Evolutionary conservation across 2,329 filamentous ascomycete genomes (phyloP), one percentile per base, ranked within the genome.

Genomic region (Calonectria hongkongensis): DNA sequence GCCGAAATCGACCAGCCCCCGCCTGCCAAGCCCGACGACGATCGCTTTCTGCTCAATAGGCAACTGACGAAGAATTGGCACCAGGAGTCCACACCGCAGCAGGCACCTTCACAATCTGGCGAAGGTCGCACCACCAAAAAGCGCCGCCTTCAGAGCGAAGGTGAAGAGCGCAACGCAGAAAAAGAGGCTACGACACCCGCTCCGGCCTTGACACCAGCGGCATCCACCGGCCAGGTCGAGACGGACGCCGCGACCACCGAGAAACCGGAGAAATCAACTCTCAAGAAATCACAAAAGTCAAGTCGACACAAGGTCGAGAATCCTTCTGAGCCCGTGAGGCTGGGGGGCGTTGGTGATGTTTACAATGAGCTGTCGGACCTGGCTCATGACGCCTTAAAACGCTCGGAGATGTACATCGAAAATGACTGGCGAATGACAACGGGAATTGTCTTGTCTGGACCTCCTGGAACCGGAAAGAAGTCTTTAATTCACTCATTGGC

Each of bases 381-480:
- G 18, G 73, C 71, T 0, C 62, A 72, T 1, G 56, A 36, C 5
- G 18, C 77, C 0, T 64, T 84, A 16, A 79, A 76, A 65, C 63
- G 63, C 15, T 76, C 79, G 2, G 75, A 79, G 9, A 25, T 75
- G 10, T 79, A 77, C 51, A 69, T 72, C 10, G 25, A 54, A 15
- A 71, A 71, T 4, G 48, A 62, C 7, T 76, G 74, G 68, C 70
- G 76, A n/a, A 74, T 67, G 21, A 66, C 72, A 0, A 71, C 79
- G 0, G 94, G 94, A 63, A 91, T 97, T 18, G 83, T 97, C 3
- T 85, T 97, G 2, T 94, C 96, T 77, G 95, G 95, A 0, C 95
- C 95, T 0, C 91, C 93, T 1, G 94, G 94, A 21, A 95, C 94
- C 74, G 95, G 95, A 74, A 97, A 97, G 82, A 95, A 92, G 0